These are phyloP conservation scores for Tetragonia tetragonoides DNA, from an alignment of 148 eudicot genomes.

Conservation along the genomic window DNA sequence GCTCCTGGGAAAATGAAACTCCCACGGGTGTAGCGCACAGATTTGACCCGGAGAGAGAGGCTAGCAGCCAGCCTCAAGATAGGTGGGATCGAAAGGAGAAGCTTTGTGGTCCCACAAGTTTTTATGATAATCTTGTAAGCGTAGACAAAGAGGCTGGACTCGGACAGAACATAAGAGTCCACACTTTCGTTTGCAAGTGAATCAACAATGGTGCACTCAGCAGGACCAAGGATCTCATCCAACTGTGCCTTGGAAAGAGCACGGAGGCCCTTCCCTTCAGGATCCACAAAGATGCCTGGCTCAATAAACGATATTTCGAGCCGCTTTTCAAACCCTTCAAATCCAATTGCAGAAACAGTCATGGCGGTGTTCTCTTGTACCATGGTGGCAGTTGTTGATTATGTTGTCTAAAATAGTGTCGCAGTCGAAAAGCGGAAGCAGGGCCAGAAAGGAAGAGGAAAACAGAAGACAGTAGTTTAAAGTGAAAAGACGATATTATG, in stretches of 20 bases:
- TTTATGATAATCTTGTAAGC: constrained; percentile 82
- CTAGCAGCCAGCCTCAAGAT: constrained; percentile 55
- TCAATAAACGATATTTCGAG: constrained; percentile 74
- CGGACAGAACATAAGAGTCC: constrained; percentile 83
- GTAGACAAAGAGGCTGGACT: constrained; percentile 83
- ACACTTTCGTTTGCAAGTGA: constrained; percentile 59
- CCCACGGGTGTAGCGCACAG: constrained; percentile 78
- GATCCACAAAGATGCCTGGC: constrained; percentile 71
- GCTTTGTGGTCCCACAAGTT: constrained; percentile 86
- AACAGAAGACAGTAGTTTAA: constrained; percentile 23
- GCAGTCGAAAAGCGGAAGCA: constrained; percentile 29
- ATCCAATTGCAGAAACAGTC: constrained; percentile 77
- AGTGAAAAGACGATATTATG: constrained; percentile 3
- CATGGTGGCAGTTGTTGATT: constrained; percentile 42
- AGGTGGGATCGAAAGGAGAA: constrained; percentile 64
- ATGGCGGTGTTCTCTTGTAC: constrained; percentile 29
- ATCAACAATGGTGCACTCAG: constrained; percentile 85
- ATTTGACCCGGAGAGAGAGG: constrained; percentile 49
- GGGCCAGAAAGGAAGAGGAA: constrained; percentile 24
- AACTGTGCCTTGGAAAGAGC: constrained; percentile 55
- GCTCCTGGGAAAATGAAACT: constrained; percentile 81
- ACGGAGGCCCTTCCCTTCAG: constrained; percentile 75
- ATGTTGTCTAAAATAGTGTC: constrained; percentile 14
- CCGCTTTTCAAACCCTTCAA: constrained; percentile 89
- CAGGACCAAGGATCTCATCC: constrained; percentile 71